phyloP scores from a whole-genome alignment of 148 eudicot genomes.

The Limonium bicolor region DNA sequence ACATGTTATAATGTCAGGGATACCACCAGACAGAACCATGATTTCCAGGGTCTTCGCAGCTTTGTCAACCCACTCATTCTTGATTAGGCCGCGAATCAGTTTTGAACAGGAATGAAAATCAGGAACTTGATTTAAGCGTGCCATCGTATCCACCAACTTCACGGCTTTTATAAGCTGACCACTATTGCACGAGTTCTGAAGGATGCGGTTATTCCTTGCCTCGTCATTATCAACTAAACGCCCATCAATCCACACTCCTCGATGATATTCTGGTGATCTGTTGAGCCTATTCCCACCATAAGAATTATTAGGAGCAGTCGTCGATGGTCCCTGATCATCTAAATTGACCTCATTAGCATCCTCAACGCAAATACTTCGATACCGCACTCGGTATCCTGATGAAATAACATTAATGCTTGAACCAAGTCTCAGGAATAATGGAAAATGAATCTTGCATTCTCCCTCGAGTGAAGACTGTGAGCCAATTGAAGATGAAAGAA shows the following conservation, averaged over 20 bases:
- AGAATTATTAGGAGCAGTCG: slow-evolving; percentile 13
- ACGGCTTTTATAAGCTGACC: slow-evolving; percentile 58
- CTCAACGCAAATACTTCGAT: slow-evolving; percentile 25
- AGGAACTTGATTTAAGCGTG: slow-evolving; percentile 73
- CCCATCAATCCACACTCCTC: slow-evolving; percentile 19
- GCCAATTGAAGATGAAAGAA: too few relatives aligned
- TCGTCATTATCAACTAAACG: slow-evolving; percentile 46
- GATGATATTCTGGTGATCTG: slow-evolving; percentile 9
- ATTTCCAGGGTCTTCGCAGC: slow-evolving; percentile 42
- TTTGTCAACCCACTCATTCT: slow-evolving; percentile 24
- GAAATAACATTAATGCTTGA: slow-evolving; percentile 9
- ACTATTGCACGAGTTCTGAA: slow-evolving; percentile 31
- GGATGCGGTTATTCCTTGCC: slow-evolving; percentile 46
- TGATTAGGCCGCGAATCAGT: slow-evolving; percentile 59
- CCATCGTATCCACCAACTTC: slow-evolving; percentile 54
- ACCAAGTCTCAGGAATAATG: slow-evolving; percentile 9
- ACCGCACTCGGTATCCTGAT: slow-evolving; percentile 16
- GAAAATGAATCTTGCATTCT: slow-evolving; percentile 11
- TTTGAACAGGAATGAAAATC: slow-evolving; percentile 57
- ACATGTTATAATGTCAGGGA: slow-evolving; percentile 75
- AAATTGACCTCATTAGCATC: slow-evolving; percentile 12
- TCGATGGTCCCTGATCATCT: slow-evolving; percentile 15
- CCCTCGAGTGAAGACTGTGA: too few relatives aligned
- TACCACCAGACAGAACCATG: slow-evolving; percentile 84
- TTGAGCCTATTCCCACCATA: slow-evolving; percentile 9